Percentiles rank a stretch among this genome's conserved stretches.
Conservation (phyloP, 2,329 filamentous ascomycete species). For the Fusarium pilosicola region DNA sequence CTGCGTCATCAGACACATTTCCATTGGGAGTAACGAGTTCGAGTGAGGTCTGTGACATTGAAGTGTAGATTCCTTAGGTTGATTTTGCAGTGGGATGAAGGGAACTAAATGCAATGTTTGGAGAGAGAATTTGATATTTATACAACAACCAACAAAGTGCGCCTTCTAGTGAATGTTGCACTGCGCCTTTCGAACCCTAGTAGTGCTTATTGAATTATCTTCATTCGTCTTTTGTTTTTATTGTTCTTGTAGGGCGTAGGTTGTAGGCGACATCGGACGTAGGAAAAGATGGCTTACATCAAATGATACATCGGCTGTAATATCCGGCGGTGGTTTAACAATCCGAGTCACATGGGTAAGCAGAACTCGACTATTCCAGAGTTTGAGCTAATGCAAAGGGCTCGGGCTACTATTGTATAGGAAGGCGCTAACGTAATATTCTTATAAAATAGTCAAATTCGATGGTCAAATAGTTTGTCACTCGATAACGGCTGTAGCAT, state of each 20-base stretch:
- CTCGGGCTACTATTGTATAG: not conserved
- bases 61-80: not conserved
- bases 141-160: not conserved
- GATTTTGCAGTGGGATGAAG: not conserved
- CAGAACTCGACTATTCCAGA: not conserved
- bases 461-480: slow-evolving; percentile 3
- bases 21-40: not conserved
- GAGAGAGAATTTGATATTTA: not conserved
- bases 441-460: slow-evolving; percentile 7
- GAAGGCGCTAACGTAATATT: not conserved
- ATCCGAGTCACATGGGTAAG: not conserved
- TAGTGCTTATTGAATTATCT: not conserved
- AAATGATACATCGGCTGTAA: not conserved
- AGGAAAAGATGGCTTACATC: not conserved
- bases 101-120: not conserved
- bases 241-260: slow-evolving; percentile 20
- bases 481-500: not conserved
- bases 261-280: slow-evolving; percentile 10
- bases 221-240: not conserved
- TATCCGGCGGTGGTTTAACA: not conserved
- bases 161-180: not conserved
- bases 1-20: not conserved
- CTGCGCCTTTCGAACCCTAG: not conserved
- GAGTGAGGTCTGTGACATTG: slow-evolving; percentile 14
- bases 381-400: slow-evolving; percentile 1